phyloP scores from a whole-genome alignment of 2,329 filamentous ascomycete species.

The Whalleya microplaca region DNA sequence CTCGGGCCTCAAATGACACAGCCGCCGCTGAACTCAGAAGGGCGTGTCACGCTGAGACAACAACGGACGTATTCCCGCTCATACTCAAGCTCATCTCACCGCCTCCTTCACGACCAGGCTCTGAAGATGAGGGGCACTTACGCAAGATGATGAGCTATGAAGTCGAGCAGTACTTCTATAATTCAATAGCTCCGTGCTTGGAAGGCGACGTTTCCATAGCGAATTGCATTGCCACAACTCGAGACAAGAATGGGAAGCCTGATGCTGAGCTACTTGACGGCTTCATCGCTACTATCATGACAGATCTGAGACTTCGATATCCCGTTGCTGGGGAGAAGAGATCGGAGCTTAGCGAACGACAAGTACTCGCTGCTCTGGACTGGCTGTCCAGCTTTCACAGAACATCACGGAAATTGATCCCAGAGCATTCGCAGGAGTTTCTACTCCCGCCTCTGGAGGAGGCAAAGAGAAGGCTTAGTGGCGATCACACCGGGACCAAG shows the following conservation, averaged over 20 bases:
- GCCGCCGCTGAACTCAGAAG: conserved; percentile 16
- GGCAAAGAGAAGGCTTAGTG: conserved; percentile 21
- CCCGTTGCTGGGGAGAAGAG: conserved; percentile 61
- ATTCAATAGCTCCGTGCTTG: conserved; percentile 55
- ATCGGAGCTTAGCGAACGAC: conserved; percentile 46
- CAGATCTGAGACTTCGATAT: conserved; percentile 56
- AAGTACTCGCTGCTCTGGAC: conserved; percentile 58
- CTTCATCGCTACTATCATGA: conserved; percentile 59
- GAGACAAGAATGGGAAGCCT: conserved; percentile 19
- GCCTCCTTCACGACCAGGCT: conserved; percentile 37
- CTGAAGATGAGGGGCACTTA: conserved; percentile 62
- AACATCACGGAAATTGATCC: conserved; percentile 49
- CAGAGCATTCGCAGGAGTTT: conserved; percentile 39
- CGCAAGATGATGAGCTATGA: conserved; percentile 70
- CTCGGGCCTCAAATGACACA: conserved; percentile 38
- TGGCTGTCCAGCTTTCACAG: conserved; percentile 68
- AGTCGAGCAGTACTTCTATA: conserved; percentile 70
- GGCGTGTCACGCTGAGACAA: conserved; percentile 13
- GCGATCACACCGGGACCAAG: conserved; percentile 36
- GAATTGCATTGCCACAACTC: conserved; percentile 26
- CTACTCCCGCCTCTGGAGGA: conserved; percentile 62
- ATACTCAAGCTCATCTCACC: conserved; percentile 66
- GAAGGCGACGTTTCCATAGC: conserved; percentile 32
- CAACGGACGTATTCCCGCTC: conserved; percentile 42
- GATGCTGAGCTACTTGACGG: conserved; percentile 36